phyloP scores from a whole-genome alignment of 2,329 filamentous ascomycete species.

The Clarireedia homoeocarpa region DNA sequence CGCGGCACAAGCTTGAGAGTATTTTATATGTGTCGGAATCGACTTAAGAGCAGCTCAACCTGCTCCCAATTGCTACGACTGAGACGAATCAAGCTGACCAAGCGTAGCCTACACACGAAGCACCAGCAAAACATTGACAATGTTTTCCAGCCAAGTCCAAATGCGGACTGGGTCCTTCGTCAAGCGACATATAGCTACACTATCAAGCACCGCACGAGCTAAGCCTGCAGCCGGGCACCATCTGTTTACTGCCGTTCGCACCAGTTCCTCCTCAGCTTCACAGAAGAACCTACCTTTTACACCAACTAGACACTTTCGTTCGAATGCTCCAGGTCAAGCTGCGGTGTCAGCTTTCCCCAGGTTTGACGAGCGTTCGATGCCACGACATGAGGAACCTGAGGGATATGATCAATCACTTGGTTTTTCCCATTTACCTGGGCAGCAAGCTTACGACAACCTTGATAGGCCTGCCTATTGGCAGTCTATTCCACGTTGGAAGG shows the following conservation, averaged over 20 bases:
- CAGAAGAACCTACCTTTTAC: not conserved
- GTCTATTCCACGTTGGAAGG: constrained; percentile 40
- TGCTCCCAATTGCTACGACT: not conserved
- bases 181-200: not conserved
- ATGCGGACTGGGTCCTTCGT: not conserved
- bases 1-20: constrained; percentile 4
- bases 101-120: not conserved
- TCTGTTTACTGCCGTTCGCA: not conserved
- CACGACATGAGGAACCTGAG: not conserved
- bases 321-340: constrained; percentile 8
- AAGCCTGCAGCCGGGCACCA: not conserved
- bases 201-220: not conserved
- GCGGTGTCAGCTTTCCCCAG: not conserved
- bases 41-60: not conserved
- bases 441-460: constrained; percentile 7
- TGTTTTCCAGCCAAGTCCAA: too few species aligned
- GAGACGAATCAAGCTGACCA: not conserved
- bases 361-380: constrained; percentile 1
- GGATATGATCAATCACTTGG: not conserved
- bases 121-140: not conserved
- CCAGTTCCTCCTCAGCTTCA: not conserved
- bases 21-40: not conserved
- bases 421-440: not conserved
- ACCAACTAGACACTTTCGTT: constrained; percentile 4
- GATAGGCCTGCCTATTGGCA: constrained; percentile 39